phyloP scores from a whole-genome alignment of 148 eudicot genomes.

The Rhododendron simsii region DNA sequence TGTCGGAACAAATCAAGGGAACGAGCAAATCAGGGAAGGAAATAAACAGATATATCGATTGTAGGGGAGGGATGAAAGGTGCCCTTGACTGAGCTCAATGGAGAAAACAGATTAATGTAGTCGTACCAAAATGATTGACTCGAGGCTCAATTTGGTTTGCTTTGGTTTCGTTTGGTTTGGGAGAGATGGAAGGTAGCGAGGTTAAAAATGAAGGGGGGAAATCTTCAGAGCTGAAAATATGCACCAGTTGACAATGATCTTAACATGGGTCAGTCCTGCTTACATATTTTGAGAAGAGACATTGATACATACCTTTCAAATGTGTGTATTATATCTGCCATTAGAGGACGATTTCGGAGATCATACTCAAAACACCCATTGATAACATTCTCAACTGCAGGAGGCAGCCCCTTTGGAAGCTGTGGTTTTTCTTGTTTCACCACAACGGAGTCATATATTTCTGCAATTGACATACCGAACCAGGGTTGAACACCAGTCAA shows the following conservation, averaged over 20 bases:
- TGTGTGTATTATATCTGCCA: conserved; percentile 55
- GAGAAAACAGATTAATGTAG: too few relatives aligned
- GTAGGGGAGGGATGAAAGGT: not conserved
- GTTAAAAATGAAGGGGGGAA: not conserved
- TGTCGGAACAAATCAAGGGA: not conserved
- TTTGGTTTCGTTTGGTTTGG: too few relatives aligned
- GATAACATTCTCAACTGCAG: conserved; percentile 59
- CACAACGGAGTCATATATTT: conserved; percentile 67
- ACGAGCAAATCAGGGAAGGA: not conserved
- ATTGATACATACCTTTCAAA: conserved; percentile 51
- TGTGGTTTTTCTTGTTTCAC: conserved; percentile 64
- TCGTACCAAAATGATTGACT: too few relatives aligned
- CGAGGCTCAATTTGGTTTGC: too few relatives aligned
- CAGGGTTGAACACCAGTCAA: conserved; percentile 75
- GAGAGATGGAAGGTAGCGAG: not conserved
- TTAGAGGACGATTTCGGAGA: conserved; percentile 61
- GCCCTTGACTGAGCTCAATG: too few relatives aligned
- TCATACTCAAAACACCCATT: conserved; percentile 88
- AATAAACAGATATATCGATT: not conserved
- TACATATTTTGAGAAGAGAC: not conserved
- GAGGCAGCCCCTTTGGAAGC: conserved; percentile 71
- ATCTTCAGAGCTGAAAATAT: not conserved
- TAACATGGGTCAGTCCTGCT: not conserved
- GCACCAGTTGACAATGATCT: not conserved
- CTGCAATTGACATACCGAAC: conserved; percentile 57